phyloP scores from a whole-genome alignment of 2,329 filamentous ascomycete species.

The Diaporthe citrichinensis region DNA sequence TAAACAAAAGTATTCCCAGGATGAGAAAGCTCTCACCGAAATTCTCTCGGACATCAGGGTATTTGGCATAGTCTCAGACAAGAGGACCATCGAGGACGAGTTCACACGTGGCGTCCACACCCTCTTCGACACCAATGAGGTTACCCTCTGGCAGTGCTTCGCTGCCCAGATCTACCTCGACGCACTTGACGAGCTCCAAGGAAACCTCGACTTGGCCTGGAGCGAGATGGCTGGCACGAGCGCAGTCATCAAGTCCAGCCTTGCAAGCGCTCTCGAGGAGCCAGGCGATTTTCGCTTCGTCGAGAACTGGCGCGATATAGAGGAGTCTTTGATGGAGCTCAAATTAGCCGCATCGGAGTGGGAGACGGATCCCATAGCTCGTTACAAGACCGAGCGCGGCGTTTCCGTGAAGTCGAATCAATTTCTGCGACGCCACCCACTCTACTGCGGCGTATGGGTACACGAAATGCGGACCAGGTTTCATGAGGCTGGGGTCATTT shows the following conservation, averaged over 20 bases:
- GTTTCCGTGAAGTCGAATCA: not conserved
- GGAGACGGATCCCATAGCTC: not conserved
- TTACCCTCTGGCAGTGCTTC: conserved; percentile 4
- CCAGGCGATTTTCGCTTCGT: not conserved
- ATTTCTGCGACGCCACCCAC: conserved; percentile 6
- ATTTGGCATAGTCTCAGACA: not conserved
- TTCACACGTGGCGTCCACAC: not conserved
- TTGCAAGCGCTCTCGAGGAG: not conserved
- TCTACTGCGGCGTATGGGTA: conserved; percentile 14
- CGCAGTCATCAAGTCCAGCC: not conserved
- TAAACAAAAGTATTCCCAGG: not conserved
- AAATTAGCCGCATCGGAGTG: not conserved
- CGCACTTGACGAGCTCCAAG: not conserved
- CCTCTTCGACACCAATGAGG: not conserved
- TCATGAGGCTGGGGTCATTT: not conserved
- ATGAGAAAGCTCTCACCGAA: not conserved
- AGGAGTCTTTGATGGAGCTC: not conserved
- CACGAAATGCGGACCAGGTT: not conserved
- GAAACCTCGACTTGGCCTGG: not conserved
- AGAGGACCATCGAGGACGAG: conserved; percentile 7
- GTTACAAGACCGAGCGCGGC: not conserved
- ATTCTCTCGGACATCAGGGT: not conserved
- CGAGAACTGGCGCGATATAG: not conserved
- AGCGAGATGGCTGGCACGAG: conserved; percentile 1
- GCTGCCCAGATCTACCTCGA: conserved; percentile 3